These are phyloP conservation scores for Cryphonectria parasitica DNA, from an alignment of 2,329 filamentous ascomycete genomes.

Conservation along the genomic window DNA sequence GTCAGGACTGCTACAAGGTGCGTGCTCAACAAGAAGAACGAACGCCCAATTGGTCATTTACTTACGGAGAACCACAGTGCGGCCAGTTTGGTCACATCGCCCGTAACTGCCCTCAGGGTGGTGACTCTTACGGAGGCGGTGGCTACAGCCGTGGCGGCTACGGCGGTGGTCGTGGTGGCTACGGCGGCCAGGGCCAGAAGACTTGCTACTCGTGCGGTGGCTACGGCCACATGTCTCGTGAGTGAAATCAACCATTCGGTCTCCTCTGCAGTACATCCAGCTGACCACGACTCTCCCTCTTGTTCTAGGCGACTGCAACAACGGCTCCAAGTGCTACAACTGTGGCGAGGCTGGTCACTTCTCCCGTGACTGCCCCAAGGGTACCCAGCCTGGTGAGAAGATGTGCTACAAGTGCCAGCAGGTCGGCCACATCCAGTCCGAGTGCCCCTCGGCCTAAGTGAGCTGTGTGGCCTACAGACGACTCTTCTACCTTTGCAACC, in stretches of 20 bases:
- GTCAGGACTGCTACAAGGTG: slow-evolving; percentile 85
- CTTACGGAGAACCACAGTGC: slow-evolving; percentile 57
- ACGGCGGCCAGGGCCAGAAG: slow-evolving; percentile 59
- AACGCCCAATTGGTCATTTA: background rate
- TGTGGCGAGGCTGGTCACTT: slow-evolving; percentile 93
- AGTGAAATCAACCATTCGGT: slow-evolving; percentile 39
- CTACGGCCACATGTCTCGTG: slow-evolving; percentile 92
- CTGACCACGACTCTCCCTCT: slow-evolving; percentile 24
- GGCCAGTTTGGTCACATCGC: slow-evolving; percentile 96
- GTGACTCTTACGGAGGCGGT: slow-evolving; percentile 40
- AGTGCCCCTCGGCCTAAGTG: slow-evolving; percentile 80
- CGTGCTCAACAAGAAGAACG: background rate
- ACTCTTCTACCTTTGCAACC: slow-evolving; percentile 29
- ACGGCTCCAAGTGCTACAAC: slow-evolving; percentile 99
- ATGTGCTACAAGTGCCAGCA: slow-evolving; percentile 97
- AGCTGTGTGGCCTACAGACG: slow-evolving; percentile 29
- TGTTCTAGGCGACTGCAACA: slow-evolving; percentile 78
- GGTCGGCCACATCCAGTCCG: slow-evolving; percentile 86
- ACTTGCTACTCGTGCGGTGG: slow-evolving; percentile 99
- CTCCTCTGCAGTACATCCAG: background rate
- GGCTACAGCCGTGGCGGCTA: slow-evolving; percentile 43
- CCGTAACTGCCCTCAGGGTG: slow-evolving; percentile 78
- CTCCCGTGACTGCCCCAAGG: slow-evolving; percentile 93
- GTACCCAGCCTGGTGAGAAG: slow-evolving; percentile 84
- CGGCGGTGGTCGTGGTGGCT: slow-evolving; percentile 50